Conservation (phyloP, 345 rosid genomes). For the Euclidium syriacum region DNA sequence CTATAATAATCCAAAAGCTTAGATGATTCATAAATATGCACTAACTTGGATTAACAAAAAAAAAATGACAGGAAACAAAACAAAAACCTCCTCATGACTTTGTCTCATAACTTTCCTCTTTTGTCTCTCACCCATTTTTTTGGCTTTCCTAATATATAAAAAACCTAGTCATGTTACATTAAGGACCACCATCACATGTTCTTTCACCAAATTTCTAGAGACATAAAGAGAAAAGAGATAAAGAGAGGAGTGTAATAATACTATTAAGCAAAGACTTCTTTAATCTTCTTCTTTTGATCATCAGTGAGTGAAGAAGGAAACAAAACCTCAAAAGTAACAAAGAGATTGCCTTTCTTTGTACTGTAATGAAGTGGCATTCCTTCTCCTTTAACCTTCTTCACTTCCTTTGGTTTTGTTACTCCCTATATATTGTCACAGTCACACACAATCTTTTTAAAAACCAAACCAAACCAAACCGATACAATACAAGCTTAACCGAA, state of each 20-base stretch:
- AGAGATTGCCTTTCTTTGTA: conserved; percentile 84
- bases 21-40: conserved; percentile 6
- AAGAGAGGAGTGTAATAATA: background rate
- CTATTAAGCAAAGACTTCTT: conserved; percentile 60
- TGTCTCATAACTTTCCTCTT: conserved; percentile 7
- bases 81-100: conserved; percentile 12
- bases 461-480: too few relatives aligned
- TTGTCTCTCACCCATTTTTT: background rate
- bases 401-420: conserved; percentile 90
- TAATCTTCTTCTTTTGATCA: conserved; percentile 80
- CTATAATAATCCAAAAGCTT: background rate
- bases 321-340: conserved; percentile 80
- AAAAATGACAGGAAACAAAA: background rate
- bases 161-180: conserved; percentile 29
- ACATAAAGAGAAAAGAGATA: background rate
- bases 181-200: conserved; percentile 12
- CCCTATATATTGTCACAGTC: conserved; percentile 31
- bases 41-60: conserved; percentile 17
- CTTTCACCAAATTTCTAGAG: conserved; percentile 6
- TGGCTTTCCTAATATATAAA: conserved; percentile 6
- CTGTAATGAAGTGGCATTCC: conserved; percentile 94
- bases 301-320: conserved; percentile 77
- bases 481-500: too few relatives aligned
- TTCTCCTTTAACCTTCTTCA: conserved; percentile 85
- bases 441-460: too few relatives aligned